Conservation (phyloP, 2,329 filamentous ascomycete genomes). For the Colletotrichum siamense region DNA sequence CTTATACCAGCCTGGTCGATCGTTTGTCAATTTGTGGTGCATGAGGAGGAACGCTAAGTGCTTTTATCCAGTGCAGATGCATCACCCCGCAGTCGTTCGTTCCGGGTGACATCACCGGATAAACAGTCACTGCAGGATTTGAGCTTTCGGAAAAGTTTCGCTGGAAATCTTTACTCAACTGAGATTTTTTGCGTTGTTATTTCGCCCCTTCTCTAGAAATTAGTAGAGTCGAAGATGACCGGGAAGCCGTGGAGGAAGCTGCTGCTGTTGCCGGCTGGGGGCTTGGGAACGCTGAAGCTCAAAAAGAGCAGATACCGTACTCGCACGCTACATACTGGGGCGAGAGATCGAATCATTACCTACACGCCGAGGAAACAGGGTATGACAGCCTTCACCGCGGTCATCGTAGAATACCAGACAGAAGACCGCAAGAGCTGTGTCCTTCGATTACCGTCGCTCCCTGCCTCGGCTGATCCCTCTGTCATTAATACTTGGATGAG, state of each 20-base stretch:
- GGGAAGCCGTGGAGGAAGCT: background rate
- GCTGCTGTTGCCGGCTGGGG: background rate
- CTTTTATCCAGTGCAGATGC: background rate
- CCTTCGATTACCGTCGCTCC: background rate
- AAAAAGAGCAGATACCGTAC: background rate
- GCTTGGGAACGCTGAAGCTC: background rate
- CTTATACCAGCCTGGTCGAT: background rate
- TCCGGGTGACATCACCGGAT: background rate
- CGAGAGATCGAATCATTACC: background rate
- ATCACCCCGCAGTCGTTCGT: background rate
- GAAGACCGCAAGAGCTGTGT: background rate
- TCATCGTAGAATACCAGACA: background rate
- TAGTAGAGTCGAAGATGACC: background rate
- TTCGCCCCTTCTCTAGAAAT: background rate
- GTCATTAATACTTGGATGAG: background rate
- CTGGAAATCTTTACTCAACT: background rate
- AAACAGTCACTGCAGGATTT: background rate
- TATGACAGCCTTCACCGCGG: background rate
- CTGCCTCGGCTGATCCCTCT: background rate
- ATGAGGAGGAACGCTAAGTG: background rate
- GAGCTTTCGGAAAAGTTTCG: background rate
- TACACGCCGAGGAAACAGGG: background rate
- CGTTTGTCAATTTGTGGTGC: no score
- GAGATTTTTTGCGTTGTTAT: background rate
- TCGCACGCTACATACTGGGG: background rate